Percentiles rank a stretch among this genome's conserved stretches.
Evolutionary conservation across 192 early-diverging fungal species (phyloP).

Genomic region (Backusella morwellensis): DNA sequence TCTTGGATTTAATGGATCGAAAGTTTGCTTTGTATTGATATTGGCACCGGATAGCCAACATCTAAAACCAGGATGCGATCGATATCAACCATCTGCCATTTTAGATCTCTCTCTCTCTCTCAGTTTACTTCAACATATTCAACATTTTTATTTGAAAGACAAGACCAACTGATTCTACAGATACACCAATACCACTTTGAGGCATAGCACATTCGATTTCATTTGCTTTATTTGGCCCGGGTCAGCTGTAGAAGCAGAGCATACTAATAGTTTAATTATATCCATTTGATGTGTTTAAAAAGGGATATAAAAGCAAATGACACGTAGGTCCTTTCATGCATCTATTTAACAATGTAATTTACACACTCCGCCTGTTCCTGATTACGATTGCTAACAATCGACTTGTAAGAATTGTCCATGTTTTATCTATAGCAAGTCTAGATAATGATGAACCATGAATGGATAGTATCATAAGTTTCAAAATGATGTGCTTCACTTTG

Average conservation of each 20-base stretch:
- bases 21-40: slow-evolving; percentile 97
- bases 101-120: slow-evolving; percentile 73
- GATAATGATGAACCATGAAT: too few relatives aligned
- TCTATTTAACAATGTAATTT: not conserved
- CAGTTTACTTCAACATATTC: slow-evolving; percentile 99
- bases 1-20: slow-evolving; percentile 89
- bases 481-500: too few relatives aligned
- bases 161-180: slow-evolving; percentile 97
- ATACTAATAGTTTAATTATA: slow-evolving; percentile 39
- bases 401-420: too few relatives aligned
- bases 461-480: too few relatives aligned
- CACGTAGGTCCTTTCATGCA: not conserved
- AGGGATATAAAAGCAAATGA: not conserved
- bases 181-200: slow-evolving; percentile 97
- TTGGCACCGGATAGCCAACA: slow-evolving; percentile 99
- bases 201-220: slow-evolving; percentile 80
- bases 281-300: slow-evolving; percentile 40
- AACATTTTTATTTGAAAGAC: slow-evolving; percentile 99
- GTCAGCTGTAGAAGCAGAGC: slow-evolving; percentile 36
- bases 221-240: slow-evolving; percentile 26
- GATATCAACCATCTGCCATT: slow-evolving; percentile 99
- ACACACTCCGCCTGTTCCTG: not conserved
- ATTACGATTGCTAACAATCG: too few relatives aligned
- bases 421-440: too few relatives aligned
- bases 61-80: slow-evolving; percentile 99